These are phyloP conservation scores for Linanthus parryae DNA, from an alignment of 148 eudicot genomes.

Conservation along the genomic window DNA sequence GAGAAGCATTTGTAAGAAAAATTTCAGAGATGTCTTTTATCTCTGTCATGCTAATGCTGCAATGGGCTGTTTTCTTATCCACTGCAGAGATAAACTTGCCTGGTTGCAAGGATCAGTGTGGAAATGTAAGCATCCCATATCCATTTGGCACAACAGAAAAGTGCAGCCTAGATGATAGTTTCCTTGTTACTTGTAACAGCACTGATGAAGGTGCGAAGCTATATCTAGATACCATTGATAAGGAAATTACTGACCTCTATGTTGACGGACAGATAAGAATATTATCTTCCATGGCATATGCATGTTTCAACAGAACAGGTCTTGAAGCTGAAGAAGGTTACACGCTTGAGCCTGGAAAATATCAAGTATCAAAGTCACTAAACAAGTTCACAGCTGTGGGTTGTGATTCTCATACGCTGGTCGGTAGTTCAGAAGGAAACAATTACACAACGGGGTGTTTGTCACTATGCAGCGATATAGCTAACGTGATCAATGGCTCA, in stretches of 20 bases:
- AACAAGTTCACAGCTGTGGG: slow-evolving; percentile 5
- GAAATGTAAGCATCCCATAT: too few species aligned
- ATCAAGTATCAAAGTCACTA: not conserved
- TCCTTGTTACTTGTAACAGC: not conserved
- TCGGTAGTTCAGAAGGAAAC: not conserved
- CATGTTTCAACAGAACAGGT: not conserved
- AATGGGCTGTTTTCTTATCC: too few species aligned
- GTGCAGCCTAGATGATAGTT: not conserved
- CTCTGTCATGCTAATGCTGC: too few species aligned
- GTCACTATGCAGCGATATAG: not conserved
- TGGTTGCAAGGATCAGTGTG: too few species aligned
- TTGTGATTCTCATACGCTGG: slow-evolving; percentile 6
- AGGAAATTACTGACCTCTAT: not conserved
- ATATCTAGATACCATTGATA: not conserved
- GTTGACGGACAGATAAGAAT: not conserved
- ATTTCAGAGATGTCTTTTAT: too few species aligned
- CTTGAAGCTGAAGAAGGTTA: not conserved
- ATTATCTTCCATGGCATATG: not conserved
- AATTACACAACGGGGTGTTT: not conserved
- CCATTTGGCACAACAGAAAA: too few species aligned
- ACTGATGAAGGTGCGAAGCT: not conserved
- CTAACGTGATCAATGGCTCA: not conserved
- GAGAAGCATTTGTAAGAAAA: too few species aligned
- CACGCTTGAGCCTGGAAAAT: not conserved
- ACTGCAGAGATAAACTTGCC: too few species aligned